Base-by-base conservation (phyloP, 495 filamentous ascomycete genomes). In the Hypoxylon lienhwacheense region DNA sequence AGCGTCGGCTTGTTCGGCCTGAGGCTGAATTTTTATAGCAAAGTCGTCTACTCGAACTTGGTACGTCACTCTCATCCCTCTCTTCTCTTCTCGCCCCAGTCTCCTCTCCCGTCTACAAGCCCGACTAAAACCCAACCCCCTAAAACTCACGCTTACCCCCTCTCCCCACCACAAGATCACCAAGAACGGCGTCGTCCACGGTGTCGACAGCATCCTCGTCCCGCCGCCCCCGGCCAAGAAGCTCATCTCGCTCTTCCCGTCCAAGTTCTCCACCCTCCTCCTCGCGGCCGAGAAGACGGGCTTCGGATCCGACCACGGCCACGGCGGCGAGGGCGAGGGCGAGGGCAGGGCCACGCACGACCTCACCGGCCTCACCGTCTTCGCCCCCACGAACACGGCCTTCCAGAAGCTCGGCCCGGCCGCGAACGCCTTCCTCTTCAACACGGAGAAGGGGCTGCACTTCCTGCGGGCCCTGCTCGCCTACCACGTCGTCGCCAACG, bases 141-240 rank as follows among this genome's bases (percentile, higher is more conserved):
- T n/a, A n/a, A n/a, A n/a, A n/a, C n/a, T n/a, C n/a, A n/a, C n/a
- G n/a, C n/a, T n/a, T n/a, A n/a, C n/a, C 17, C 25, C 5, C 28
- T 25, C 34, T 82, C 77, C 74, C 76, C 60, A 78, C 72, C 12
- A 14, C 37, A 22, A 67, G 65, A 19, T 46, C 20, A 48, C 53
- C 45, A 79, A 79, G 34, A 95, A 96, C 70, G 91, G 91, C 40
- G 70, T 93, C 5, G 81, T 95, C 65, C 90, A 96, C 73, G 84
- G 77, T 46, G 66, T 96, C 45, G 79, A 89, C 71, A 70, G 65
- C 47, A 70, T 91, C 46, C 78, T 97, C 21, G 56, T 91, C 21
- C 90, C 89, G 6, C 91, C 91, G 7, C 85, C 86, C 0, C 66
- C 70, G 0, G 75, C 77, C 11, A 66, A 76, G 26, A 74, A 75